Conservation (phyloP, 805 yeast genomes). For the Starmerella powellii region DNA sequence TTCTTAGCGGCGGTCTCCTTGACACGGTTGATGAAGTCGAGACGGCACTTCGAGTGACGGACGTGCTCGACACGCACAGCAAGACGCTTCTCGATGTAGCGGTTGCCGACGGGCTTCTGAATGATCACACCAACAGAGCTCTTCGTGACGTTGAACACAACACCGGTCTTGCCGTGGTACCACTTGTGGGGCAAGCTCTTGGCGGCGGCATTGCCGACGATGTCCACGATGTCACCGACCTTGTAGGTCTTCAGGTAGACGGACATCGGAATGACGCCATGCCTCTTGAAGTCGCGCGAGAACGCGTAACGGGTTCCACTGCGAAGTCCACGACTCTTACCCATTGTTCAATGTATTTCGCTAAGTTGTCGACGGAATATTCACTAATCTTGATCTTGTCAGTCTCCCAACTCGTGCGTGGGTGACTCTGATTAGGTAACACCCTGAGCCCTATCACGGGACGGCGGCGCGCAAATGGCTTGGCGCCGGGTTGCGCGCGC, state of each 20-base stretch:
- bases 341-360: constrained; percentile 21
- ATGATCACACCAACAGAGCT: constrained; percentile 95
- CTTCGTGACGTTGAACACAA: constrained; percentile 97
- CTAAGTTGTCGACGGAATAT: neutral
- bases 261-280: constrained; percentile 88
- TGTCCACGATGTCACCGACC: constrained; percentile 99
- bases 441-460: constrained; percentile 15
- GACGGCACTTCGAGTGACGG: constrained; percentile 99
- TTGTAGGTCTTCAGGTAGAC: constrained; percentile 96
- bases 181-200: constrained; percentile 99
- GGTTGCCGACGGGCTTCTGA: constrained; percentile 97
- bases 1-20: constrained; percentile 89
- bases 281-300: constrained; percentile 98
- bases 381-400: constrained; percentile 3
- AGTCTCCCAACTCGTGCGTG: constrained; percentile 1
- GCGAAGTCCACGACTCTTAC: constrained; percentile 89
- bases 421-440: neutral
- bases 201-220: constrained; percentile 98
- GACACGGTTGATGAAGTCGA: constrained; percentile 97
- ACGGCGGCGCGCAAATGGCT: no score
- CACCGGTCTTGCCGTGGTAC: constrained; percentile 99
- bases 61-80: constrained; percentile 98
- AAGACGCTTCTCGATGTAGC: constrained; percentile 97
- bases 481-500: no score
- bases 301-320: constrained; percentile 99